Evolutionary conservation across 139 green algal species (phyloP).

Genomic region (Picochlorum sp.): DNA sequence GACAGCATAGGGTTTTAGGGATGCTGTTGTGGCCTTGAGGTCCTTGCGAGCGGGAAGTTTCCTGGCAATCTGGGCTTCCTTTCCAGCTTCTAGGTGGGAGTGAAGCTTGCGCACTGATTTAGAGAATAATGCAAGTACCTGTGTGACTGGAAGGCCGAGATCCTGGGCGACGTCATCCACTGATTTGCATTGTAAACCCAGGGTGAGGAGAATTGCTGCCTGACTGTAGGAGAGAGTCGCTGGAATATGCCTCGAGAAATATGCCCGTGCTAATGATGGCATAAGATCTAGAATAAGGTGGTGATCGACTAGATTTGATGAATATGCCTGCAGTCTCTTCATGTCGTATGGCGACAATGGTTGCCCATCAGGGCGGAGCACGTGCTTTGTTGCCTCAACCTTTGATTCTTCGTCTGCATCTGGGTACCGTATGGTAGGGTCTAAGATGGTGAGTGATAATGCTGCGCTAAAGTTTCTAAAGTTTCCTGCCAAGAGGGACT

Average conservation of each 20-base stretch:
- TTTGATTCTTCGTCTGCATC: constrained; percentile 45
- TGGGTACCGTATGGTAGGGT: constrained; percentile 71
- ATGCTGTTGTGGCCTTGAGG: constrained; percentile 11
- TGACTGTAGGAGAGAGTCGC: constrained; percentile 73
- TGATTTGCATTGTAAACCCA: constrained; percentile 63
- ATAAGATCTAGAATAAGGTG: constrained; percentile 86
- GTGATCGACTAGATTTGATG: constrained; percentile 89
- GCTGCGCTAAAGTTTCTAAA: constrained; percentile 57
- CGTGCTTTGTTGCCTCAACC: neutral
- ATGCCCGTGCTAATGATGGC: constrained; percentile 64
- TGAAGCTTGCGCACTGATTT: constrained; percentile 87
- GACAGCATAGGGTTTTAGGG: constrained; percentile 37
- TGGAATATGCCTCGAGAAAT: constrained; percentile 70
- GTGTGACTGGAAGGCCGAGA: constrained; percentile 69
- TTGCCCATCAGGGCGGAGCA: constrained; percentile 38
- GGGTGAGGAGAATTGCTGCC: constrained; percentile 60
- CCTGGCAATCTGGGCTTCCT: constrained; percentile 57
- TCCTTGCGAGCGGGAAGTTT: constrained; percentile 37
- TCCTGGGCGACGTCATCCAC: constrained; percentile 40
- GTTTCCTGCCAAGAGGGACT: constrained; percentile 30
- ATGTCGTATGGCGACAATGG: constrained; percentile 76
- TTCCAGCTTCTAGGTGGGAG: constrained; percentile 47
- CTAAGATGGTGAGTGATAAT: constrained; percentile 73
- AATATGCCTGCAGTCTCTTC: constrained; percentile 84
- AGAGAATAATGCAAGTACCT: constrained; percentile 93